These are phyloP conservation scores for Cichorium intybus DNA, from an alignment of 140 eudicot species.

Conservation along the genomic window DNA sequence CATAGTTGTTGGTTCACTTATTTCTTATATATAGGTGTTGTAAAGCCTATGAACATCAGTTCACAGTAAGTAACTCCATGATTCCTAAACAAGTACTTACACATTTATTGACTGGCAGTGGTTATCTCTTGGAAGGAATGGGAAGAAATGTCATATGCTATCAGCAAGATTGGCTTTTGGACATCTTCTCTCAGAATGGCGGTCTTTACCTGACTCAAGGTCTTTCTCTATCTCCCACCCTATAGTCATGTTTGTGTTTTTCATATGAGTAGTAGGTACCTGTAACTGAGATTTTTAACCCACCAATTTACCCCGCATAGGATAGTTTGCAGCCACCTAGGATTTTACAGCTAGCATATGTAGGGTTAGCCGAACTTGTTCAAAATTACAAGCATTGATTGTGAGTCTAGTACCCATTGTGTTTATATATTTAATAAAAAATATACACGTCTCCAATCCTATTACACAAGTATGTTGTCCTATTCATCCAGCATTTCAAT, in stretches of 20 bases:
- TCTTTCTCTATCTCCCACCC: background rate
- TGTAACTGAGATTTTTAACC: no score
- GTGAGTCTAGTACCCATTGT: no score
- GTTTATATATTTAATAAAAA: no score
- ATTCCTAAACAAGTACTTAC: background rate
- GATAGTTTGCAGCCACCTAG: no score
- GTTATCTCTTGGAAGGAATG: conserved; percentile 26
- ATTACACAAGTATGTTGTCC: no score
- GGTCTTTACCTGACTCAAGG: conserved; percentile 11
- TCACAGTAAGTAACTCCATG: background rate
- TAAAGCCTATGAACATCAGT: background rate
- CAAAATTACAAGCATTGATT: no score
- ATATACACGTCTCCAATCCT: background rate
- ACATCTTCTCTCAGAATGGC: background rate
- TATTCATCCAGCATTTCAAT: background rate
- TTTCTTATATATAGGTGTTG: background rate
- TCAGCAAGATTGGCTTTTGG: background rate
- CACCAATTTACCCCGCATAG: no score
- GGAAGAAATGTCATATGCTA: conserved; percentile 23
- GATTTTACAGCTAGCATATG: no score
- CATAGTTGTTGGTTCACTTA: background rate
- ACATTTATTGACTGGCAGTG: conserved; percentile 11
- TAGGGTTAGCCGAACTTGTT: no score
- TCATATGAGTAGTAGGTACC: no score
- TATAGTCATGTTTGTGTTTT: background rate